Evolutionary conservation across 1,284 basidiomycete species (phyloP).

Genomic region (Peniophora sp.): DNA sequence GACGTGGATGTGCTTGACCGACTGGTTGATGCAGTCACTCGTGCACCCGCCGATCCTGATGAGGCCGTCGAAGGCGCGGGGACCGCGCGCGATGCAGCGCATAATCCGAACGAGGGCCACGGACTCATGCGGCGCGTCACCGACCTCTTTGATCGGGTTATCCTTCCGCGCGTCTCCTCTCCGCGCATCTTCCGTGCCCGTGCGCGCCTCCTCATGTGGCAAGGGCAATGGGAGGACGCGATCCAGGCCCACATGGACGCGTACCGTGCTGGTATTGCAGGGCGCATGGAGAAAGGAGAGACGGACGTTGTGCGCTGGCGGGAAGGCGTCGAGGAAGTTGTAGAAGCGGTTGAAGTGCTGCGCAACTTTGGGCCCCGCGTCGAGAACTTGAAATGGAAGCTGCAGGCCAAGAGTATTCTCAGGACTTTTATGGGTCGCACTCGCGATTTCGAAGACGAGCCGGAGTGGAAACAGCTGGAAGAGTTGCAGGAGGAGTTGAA

Average conservation of each 20-base stretch:
- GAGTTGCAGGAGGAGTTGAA: constrained; percentile 51
- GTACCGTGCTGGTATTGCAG: constrained; percentile 70
- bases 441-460: constrained; percentile 81
- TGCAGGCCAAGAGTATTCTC: constrained; percentile 84
- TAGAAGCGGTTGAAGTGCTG: constrained; percentile 78
- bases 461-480: constrained; percentile 71
- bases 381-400: constrained; percentile 62
- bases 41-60: constrained; percentile 35
- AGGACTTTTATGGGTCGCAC: constrained; percentile 82
- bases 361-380: constrained; percentile 75
- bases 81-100: constrained; percentile 15
- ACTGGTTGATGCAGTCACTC: constrained; percentile 78
- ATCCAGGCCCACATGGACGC: constrained; percentile 78
- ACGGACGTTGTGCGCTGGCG: constrained; percentile 60
- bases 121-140: constrained; percentile 58
- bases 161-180: constrained; percentile 74
- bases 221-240: constrained; percentile 66
- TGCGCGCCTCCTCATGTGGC: constrained; percentile 71
- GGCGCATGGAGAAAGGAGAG: constrained; percentile 59
- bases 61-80: constrained; percentile 24
- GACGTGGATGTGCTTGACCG: constrained; percentile 86
- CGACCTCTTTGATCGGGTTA: constrained; percentile 66
- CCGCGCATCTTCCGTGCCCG: constrained; percentile 76
- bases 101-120: constrained; percentile 56
- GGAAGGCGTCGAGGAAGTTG: constrained; percentile 70